Percentiles rank a stretch among this genome's conserved stretches.
These are phyloP conservation scores for Starmerella bacillaris DNA, from an alignment of 805 yeast species.

Conservation along the genomic window DNA sequence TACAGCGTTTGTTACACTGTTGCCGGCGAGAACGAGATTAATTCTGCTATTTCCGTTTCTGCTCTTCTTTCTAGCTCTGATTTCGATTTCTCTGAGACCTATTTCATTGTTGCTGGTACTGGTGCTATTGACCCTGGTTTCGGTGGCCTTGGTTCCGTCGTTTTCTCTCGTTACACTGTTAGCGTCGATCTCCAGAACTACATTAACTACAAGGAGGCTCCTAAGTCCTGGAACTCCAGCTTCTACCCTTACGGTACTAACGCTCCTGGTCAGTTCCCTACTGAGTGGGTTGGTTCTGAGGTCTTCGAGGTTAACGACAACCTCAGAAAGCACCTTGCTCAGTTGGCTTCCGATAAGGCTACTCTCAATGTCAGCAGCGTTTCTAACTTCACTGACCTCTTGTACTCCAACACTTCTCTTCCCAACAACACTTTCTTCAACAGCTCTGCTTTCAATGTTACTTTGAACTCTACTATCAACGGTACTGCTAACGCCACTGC, in stretches of 20 bases:
- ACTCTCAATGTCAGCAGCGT: constrained; percentile 3
- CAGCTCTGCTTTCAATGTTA: constrained; percentile 27
- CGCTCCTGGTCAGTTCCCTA: constrained; percentile 34
- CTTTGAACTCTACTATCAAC: neutral
- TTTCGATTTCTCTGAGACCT: constrained; percentile 42
- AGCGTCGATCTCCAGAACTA: constrained; percentile 45
- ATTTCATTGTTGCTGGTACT: constrained; percentile 47
- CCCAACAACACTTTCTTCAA: constrained; percentile 24
- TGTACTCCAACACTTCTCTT: neutral
- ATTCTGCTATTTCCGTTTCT: constrained; percentile 42
- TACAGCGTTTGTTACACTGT: constrained; percentile 41
- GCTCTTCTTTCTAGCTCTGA: constrained; percentile 36
- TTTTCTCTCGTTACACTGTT: constrained; percentile 42
- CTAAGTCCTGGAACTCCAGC: constrained; percentile 39
- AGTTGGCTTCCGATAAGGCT: constrained; percentile 30
- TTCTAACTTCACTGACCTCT: neutral
- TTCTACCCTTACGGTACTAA: constrained; percentile 39
- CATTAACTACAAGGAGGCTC: constrained; percentile 32
- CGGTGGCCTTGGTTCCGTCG: constrained; percentile 42
- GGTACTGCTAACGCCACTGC: neutral
- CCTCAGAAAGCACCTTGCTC: constrained; percentile 40
- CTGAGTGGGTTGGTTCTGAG: constrained; percentile 42
- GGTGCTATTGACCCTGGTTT: constrained; percentile 43
- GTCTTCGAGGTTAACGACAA: constrained; percentile 43
- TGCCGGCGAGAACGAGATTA: constrained; percentile 54